phyloP scores from a whole-genome alignment of 306 rosid species.

The Begonia masoniana region DNA sequence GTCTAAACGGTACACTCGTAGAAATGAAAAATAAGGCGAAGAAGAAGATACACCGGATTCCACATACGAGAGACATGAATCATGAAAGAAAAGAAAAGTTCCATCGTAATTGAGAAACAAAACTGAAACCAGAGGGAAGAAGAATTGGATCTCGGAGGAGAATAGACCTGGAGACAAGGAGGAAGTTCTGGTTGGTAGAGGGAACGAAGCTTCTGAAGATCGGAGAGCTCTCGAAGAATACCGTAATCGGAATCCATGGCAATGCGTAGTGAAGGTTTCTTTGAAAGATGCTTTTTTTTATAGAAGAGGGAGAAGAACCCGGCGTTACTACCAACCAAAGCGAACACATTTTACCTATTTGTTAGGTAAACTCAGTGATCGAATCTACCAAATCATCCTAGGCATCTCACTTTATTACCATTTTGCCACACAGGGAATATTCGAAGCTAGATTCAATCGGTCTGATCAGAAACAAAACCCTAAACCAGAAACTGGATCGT shows the following conservation, averaged over 20 bases:
- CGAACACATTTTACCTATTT: too few relatives aligned
- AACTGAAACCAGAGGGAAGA: background rate
- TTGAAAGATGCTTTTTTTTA: too few relatives aligned
- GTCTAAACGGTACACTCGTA: too few relatives aligned
- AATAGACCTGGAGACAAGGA: slow-evolving; percentile 63
- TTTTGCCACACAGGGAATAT: too few relatives aligned
- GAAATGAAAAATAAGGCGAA: background rate
- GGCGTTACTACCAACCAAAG: too few relatives aligned
- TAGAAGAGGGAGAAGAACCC: too few relatives aligned
- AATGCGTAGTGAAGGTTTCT: background rate
- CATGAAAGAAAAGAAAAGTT: background rate
- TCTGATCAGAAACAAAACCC: too few relatives aligned
- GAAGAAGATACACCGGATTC: background rate
- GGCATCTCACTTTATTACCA: too few relatives aligned
- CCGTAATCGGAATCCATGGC: slow-evolving; percentile 84
- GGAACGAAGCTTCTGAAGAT: slow-evolving; percentile 63
- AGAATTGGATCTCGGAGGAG: background rate
- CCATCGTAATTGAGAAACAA: slow-evolving; percentile 16
- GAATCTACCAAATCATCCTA: too few relatives aligned
- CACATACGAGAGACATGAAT: background rate
- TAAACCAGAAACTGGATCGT: too few relatives aligned
- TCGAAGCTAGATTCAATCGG: too few relatives aligned
- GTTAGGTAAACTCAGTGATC: too few relatives aligned
- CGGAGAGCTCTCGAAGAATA: slow-evolving; percentile 87
- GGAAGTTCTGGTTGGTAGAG: slow-evolving; percentile 69